A percentile compares a stretch with the other conserved stretches of the same genome.
Conservation (phyloP, 257 asterid species). For the Solanum paucissectum region DNA sequence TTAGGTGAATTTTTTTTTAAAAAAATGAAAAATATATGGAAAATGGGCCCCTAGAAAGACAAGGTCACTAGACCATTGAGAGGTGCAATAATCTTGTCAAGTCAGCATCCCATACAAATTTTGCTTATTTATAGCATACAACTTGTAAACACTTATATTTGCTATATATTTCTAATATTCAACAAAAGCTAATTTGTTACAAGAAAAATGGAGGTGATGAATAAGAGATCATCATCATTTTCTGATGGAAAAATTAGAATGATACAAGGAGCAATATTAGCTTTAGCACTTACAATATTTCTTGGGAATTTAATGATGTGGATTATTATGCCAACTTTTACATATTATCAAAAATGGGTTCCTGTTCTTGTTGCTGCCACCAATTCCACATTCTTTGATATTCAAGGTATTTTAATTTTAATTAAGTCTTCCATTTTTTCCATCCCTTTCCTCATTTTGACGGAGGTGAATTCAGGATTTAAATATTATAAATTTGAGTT, state of each 20-base stretch:
- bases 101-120: constrained; percentile 3
- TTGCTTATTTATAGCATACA: not conserved
- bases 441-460: not conserved
- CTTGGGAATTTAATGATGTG: constrained; percentile 96
- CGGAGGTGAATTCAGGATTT: not conserved
- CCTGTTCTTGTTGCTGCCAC: constrained; percentile 59
- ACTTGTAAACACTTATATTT: not conserved
- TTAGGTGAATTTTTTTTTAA: not conserved
- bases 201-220: not conserved
- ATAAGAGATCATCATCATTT: not conserved
- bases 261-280: constrained; percentile 39
- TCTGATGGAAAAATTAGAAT: constrained; percentile 18
- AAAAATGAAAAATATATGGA: not conserved
- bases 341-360: constrained; percentile 71
- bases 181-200: not conserved
- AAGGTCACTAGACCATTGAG: constrained; percentile 31
- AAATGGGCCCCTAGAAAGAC: not conserved
- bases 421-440: not conserved
- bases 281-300: constrained; percentile 52
- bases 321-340: constrained; percentile 93
- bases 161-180: not conserved
- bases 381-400: constrained; percentile 74
- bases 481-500: not conserved
- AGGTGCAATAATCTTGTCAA: constrained; percentile 31
- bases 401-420: constrained; percentile 46